Percentiles rank a stretch among this genome's conserved stretches.
Evolutionary conservation across 2,329 filamentous ascomycete species (phyloP).

Genomic region (Falciphora oryzae): DNA sequence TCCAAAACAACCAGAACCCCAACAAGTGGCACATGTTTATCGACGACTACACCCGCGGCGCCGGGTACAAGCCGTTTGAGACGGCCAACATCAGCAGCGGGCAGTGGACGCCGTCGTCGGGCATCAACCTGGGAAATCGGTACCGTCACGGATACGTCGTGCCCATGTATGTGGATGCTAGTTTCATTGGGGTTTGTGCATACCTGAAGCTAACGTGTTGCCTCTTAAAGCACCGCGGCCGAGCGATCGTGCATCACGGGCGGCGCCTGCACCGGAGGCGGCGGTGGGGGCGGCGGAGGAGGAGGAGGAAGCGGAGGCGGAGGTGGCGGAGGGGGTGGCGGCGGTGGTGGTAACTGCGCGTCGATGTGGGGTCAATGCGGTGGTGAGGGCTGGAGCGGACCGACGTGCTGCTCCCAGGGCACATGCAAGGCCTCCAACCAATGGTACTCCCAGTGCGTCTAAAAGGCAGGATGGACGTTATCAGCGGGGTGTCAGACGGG

Average conservation of each 20-base stretch:
- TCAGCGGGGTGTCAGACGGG: too few species aligned
- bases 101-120: constrained; percentile 10
- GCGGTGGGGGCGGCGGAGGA: too few species aligned
- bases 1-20: constrained; percentile 14
- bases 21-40: constrained; percentile 17
- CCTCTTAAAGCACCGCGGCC: not conserved
- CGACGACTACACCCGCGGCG: constrained; percentile 15
- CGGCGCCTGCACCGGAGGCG: not conserved
- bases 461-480: not conserved
- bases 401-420: not conserved
- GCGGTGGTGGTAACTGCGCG: not conserved
- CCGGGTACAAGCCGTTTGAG: constrained; percentile 15
- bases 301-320: too few species aligned
- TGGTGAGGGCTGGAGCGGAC: not conserved
- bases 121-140: constrained; percentile 9
- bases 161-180: constrained; percentile 12
- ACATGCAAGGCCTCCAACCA: constrained; percentile 4
- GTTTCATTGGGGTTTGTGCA: not conserved
- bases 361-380: constrained; percentile 1
- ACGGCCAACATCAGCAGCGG: constrained; percentile 13
- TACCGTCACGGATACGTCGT: constrained; percentile 16
- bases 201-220: not conserved
- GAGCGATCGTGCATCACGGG: not conserved
- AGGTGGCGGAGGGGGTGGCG: too few species aligned
- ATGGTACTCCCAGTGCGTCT: constrained; percentile 3